Evolutionary conservation across 352 stramenopile genomes (phyloP).

Genomic region (Phytophthora sojae): DNA sequence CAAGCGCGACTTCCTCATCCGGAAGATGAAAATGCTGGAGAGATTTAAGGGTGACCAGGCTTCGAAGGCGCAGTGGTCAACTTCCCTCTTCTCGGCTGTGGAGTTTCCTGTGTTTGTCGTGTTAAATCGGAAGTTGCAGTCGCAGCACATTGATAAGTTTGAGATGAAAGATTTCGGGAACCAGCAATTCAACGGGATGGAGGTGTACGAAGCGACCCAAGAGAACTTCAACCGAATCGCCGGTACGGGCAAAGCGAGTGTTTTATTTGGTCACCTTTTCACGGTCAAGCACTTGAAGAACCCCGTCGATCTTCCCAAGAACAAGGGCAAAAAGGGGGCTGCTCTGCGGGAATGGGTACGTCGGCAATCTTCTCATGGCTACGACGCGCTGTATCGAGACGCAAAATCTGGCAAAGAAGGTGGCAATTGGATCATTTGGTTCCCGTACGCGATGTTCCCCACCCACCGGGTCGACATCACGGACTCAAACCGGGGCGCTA

Average conservation of each 20-base stretch:
- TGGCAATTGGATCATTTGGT: slow-evolving; percentile 52
- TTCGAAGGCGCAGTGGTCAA: slow-evolving; percentile 35
- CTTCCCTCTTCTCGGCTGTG: slow-evolving; percentile 47
- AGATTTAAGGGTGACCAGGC: slow-evolving; percentile 49
- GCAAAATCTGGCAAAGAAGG: slow-evolving; percentile 26
- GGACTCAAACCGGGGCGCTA: slow-evolving; percentile 16
- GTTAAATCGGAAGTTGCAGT: slow-evolving; percentile 29
- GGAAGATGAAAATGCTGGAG: slow-evolving; percentile 57
- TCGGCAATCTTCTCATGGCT: slow-evolving; percentile 49
- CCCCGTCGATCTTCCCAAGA: slow-evolving; percentile 38
- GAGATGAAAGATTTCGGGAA: slow-evolving; percentile 52
- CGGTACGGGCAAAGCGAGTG: not conserved
- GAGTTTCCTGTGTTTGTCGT: slow-evolving; percentile 43
- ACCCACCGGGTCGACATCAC: slow-evolving; percentile 43
- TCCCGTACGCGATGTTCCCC: slow-evolving; percentile 56
- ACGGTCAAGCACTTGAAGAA: slow-evolving; percentile 39
- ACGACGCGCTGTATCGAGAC: slow-evolving; percentile 56
- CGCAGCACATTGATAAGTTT: slow-evolving; percentile 24
- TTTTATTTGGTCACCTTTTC: slow-evolving; percentile 51
- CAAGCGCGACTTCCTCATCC: slow-evolving; percentile 48
- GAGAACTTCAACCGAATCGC: slow-evolving; percentile 38
- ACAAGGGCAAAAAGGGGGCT: slow-evolving; percentile 24
- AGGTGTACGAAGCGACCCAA: slow-evolving; percentile 51
- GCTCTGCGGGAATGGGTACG: slow-evolving; percentile 47
- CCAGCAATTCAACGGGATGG: slow-evolving; percentile 41